Conservation (phyloP, 805 yeast species). For the Clavispora asparagi region DNA sequence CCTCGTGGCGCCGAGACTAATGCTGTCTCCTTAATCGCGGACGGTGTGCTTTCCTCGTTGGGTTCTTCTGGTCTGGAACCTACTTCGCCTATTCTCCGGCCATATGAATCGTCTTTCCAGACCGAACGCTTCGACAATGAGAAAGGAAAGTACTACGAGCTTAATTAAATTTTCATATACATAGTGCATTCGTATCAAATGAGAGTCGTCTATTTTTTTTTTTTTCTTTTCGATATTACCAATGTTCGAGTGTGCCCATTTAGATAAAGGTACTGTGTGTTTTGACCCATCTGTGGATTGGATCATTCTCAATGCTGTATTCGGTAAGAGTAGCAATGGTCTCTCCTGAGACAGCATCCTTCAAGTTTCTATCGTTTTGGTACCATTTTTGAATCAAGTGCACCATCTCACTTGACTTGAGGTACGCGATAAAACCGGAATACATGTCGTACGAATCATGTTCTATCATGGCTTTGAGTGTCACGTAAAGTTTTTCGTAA, state of each 20-base stretch:
- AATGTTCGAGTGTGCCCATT: neutral
- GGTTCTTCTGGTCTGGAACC: slow-evolving; percentile 13
- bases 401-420: slow-evolving; percentile 50
- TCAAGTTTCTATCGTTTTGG: slow-evolving; percentile 53
- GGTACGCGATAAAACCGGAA: slow-evolving; percentile 37
- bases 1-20: slow-evolving; percentile 63
- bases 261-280: slow-evolving; percentile 3
- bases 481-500: slow-evolving; percentile 60
- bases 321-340: slow-evolving; percentile 39
- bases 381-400: slow-evolving; percentile 67
- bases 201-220: neutral
- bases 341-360: slow-evolving; percentile 50
- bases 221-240: neutral
- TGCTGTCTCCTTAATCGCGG: slow-evolving; percentile 57
- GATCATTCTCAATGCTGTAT: slow-evolving; percentile 53
- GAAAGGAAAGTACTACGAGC: slow-evolving; percentile 41
- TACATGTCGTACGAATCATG: slow-evolving; percentile 51
- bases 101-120: slow-evolving; percentile 18
- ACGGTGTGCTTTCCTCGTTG: slow-evolving; percentile 49
- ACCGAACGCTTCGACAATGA: slow-evolving; percentile 34
- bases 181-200: neutral
- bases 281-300: slow-evolving; percentile 35
- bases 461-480: slow-evolving; percentile 57
- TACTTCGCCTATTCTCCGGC: slow-evolving; percentile 23
- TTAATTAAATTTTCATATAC: slow-evolving; percentile 13